Conservation (phyloP, 2,329 filamentous ascomycete species). For the Fragosphaeria purpurea region DNA sequence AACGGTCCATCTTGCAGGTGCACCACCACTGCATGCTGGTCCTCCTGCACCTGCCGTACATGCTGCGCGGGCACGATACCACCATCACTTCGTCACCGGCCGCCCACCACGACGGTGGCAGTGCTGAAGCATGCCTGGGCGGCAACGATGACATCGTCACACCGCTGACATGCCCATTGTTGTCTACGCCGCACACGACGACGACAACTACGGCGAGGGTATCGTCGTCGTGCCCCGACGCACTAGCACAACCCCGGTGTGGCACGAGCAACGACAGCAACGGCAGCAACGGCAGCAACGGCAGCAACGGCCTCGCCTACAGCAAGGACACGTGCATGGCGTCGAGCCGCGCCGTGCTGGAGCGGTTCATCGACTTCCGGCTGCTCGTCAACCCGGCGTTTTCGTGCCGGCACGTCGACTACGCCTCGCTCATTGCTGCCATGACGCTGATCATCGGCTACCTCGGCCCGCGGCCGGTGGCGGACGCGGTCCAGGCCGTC, state of each 20-base stretch:
- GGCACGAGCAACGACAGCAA: too few species aligned
- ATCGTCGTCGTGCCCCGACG: too few species aligned
- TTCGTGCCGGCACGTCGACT: slow-evolving; percentile 41
- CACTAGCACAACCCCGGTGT: too few species aligned
- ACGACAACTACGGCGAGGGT: too few species aligned
- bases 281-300: neutral
- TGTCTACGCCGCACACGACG: too few species aligned
- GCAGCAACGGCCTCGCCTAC: slow-evolving; percentile 26
- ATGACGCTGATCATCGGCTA: slow-evolving; percentile 42
- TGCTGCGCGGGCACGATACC: slow-evolving; percentile 24
- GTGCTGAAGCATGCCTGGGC: too few species aligned
- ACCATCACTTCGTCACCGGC: slow-evolving; percentile 9
- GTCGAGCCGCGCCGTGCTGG: slow-evolving; percentile 40
- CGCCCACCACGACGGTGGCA: slow-evolving; percentile 18
- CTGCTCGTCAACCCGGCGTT: slow-evolving; percentile 25
- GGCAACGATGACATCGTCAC: too few species aligned
- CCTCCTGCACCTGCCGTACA: slow-evolving; percentile 45
- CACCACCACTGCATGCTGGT: slow-evolving; percentile 40
- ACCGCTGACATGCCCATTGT: too few species aligned
- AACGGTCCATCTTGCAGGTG: slow-evolving; percentile 36
- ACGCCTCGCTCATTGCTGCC: slow-evolving; percentile 39
- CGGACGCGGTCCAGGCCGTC: neutral
- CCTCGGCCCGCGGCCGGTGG: slow-evolving; percentile 23
- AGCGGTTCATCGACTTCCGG: slow-evolving; percentile 38
- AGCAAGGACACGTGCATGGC: slow-evolving; percentile 38